These are phyloP conservation scores for Lecanosticta acicola DNA, from an alignment of 2,329 filamentous ascomycete species.

Conservation along the genomic window DNA sequence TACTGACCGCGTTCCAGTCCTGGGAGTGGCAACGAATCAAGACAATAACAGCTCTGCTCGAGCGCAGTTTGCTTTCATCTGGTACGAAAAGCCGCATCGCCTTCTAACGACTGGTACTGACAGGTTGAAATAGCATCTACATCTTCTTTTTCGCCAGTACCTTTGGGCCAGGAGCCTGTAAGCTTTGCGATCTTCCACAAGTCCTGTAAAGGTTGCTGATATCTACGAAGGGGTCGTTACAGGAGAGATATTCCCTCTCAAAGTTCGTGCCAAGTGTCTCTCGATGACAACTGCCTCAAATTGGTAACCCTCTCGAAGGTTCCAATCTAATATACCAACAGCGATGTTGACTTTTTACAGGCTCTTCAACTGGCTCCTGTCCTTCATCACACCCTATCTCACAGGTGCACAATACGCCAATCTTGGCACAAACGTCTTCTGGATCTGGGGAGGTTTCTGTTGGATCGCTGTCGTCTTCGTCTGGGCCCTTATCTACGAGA, in stretches of 20 bases:
- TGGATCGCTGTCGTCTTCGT: constrained; percentile 32
- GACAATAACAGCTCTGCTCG: constrained; percentile 8
- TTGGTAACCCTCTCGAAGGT: too few relatives aligned
- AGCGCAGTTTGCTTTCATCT: constrained; percentile 16
- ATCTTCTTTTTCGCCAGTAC: constrained; percentile 22
- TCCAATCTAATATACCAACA: too few relatives aligned
- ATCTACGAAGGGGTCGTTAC: too few relatives aligned
- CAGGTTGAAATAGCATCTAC: constrained; percentile 15
- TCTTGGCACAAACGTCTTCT: constrained; percentile 55
- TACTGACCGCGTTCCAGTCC: constrained; percentile 14
- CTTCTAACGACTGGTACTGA: too few relatives aligned
- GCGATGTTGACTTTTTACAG: too few relatives aligned
- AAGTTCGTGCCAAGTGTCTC: constrained; percentile 31
- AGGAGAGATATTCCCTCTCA: constrained; percentile 29
- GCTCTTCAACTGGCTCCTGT: constrained; percentile 28
- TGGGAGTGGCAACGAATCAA: constrained; percentile 33
- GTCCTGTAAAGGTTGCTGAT: too few relatives aligned
- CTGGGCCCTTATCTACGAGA: constrained; percentile 60
- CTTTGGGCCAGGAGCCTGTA: constrained; percentile 37
- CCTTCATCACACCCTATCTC: constrained; percentile 46
- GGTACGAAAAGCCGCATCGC: too few relatives aligned
- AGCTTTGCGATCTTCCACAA: too few relatives aligned
- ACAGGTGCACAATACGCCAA: constrained; percentile 54
- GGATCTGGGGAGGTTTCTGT: constrained; percentile 45
- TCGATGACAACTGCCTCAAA: constrained; percentile 28